phyloP scores from a whole-genome alignment of 352 stramenopile genomes.

The Elongisporangium anandrum region DNA sequence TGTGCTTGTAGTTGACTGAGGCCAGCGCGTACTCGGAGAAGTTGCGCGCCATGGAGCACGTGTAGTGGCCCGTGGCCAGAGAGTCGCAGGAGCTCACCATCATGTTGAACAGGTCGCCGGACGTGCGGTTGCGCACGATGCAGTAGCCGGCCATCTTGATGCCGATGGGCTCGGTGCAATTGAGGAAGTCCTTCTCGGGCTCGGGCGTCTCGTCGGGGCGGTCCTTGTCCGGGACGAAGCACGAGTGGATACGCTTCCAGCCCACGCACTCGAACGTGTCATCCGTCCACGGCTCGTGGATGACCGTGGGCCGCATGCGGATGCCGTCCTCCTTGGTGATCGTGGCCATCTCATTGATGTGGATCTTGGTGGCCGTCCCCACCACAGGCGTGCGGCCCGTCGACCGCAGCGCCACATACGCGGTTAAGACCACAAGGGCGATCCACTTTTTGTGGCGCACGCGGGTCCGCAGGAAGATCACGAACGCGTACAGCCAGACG shows the following conservation, averaged over 20 bases:
- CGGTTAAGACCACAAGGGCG: constrained; percentile 31
- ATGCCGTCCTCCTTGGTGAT: constrained; percentile 56
- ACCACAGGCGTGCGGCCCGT: constrained; percentile 51
- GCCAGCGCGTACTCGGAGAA: constrained; percentile 82
- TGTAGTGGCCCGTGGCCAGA: constrained; percentile 64
- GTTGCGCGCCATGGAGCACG: constrained; percentile 73
- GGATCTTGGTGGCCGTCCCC: constrained; percentile 52
- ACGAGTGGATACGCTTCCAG: constrained; percentile 83
- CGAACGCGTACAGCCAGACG: constrained; percentile 55
- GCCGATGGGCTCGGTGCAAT: constrained; percentile 64
- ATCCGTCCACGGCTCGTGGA: constrained; percentile 67
- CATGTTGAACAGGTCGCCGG: constrained; percentile 71
- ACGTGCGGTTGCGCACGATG: constrained; percentile 80
- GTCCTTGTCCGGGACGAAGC: constrained; percentile 37
- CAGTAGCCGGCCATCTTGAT: constrained; percentile 78
- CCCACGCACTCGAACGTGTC: constrained; percentile 79
- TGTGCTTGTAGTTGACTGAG: constrained; percentile 65
- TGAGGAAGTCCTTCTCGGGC: constrained; percentile 70
- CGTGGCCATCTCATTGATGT: constrained; percentile 76
- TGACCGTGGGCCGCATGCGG: constrained; percentile 47
- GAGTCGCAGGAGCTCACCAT: constrained; percentile 79
- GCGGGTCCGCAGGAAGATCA: constrained; percentile 52
- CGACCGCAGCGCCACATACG: constrained; percentile 61
- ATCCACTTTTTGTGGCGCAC: constrained; percentile 72
- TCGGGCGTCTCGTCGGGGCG: constrained; percentile 33